These are phyloP conservation scores for Fraxinus dipetala DNA, from an alignment of 305 asterid species.

Conservation along the genomic window DNA sequence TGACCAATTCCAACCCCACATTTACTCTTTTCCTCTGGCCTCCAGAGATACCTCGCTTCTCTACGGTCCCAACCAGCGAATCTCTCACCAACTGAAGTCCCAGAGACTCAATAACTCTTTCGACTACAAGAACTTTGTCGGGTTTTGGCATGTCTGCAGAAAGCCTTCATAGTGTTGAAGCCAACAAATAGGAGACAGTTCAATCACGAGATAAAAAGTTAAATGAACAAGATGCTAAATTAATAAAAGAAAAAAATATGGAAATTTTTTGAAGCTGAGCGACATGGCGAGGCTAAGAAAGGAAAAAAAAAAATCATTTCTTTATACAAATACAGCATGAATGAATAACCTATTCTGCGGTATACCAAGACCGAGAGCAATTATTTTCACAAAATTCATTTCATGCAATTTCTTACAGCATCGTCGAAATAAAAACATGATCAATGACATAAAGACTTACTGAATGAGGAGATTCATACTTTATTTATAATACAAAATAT, in stretches of 20 bases:
- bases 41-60: slow-evolving; percentile 95
- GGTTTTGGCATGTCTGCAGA: slow-evolving; percentile 82
- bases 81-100: slow-evolving; percentile 93
- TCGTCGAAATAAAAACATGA: slow-evolving; percentile 1
- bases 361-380: not conserved
- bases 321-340: not conserved
- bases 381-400: not conserved
- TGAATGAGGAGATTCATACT: not conserved
- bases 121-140: slow-evolving; percentile 94
- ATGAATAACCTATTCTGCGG: slow-evolving; percentile 7
- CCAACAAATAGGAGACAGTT: slow-evolving; percentile 30
- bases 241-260: slow-evolving; percentile 3
- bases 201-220: slow-evolving; percentile 27
- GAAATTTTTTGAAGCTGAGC: slow-evolving; percentile 7
- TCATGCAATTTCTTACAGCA: not conserved
- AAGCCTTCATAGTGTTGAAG: slow-evolving; percentile 60
- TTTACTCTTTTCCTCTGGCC: slow-evolving; percentile 99
- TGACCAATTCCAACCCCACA: slow-evolving; percentile 97
- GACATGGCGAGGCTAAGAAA: slow-evolving; percentile 16
- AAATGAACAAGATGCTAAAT: slow-evolving; percentile 14
- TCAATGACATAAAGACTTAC: slow-evolving; percentile 3
- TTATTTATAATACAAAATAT: slow-evolving; percentile 11
- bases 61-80: slow-evolving; percentile 95
- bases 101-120: slow-evolving; percentile 95
- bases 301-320: not conserved